A percentile compares a stretch with the other conserved stretches of the same genome.
These are phyloP conservation scores for Lagenidium sp. DNA, from an alignment of 352 stramenopile species.

Conservation along the genomic window DNA sequence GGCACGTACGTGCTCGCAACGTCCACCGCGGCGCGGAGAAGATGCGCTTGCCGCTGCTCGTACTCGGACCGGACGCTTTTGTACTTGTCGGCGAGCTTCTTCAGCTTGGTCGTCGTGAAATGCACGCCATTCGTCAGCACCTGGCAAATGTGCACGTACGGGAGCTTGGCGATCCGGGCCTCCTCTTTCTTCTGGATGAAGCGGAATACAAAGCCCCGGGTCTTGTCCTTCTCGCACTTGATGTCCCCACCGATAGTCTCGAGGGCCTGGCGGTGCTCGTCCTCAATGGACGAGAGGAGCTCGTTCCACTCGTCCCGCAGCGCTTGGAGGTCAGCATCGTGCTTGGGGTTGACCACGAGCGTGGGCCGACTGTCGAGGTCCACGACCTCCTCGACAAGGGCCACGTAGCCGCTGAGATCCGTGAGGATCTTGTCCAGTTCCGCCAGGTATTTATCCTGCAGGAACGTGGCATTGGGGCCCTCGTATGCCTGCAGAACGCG, in stretches of 20 bases:
- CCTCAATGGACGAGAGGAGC: constrained; percentile 71
- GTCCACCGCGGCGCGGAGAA: constrained; percentile 91
- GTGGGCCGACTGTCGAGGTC: constrained; percentile 74
- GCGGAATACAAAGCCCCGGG: constrained; percentile 91
- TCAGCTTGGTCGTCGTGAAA: constrained; percentile 93
- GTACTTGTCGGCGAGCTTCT: constrained; percentile 79
- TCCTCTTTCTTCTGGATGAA: constrained; percentile 91
- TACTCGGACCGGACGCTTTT: constrained; percentile 87
- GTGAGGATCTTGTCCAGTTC: constrained; percentile 47
- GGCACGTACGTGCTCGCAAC: constrained; percentile 95
- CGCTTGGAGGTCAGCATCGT: constrained; percentile 69
- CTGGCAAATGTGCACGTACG: constrained; percentile 88
- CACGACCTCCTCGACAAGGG: constrained; percentile 77
- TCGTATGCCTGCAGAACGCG: constrained; percentile 42
- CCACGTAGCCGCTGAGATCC: constrained; percentile 57
- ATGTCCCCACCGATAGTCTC: constrained; percentile 70
- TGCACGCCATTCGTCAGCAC: constrained; percentile 97
- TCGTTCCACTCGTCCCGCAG: constrained; percentile 72
- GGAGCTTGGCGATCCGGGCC: constrained; percentile 82
- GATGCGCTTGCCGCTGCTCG: constrained; percentile 81
- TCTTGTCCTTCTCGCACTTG: constrained; percentile 91
- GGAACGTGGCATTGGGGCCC: constrained; percentile 17
- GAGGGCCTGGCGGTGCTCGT: constrained; percentile 52
- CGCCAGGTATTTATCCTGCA: constrained; percentile 36
- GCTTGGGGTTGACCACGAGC: constrained; percentile 75